phyloP scores from a whole-genome alignment of 2,329 filamentous ascomycete species.

The Trichoderma sp. region DNA sequence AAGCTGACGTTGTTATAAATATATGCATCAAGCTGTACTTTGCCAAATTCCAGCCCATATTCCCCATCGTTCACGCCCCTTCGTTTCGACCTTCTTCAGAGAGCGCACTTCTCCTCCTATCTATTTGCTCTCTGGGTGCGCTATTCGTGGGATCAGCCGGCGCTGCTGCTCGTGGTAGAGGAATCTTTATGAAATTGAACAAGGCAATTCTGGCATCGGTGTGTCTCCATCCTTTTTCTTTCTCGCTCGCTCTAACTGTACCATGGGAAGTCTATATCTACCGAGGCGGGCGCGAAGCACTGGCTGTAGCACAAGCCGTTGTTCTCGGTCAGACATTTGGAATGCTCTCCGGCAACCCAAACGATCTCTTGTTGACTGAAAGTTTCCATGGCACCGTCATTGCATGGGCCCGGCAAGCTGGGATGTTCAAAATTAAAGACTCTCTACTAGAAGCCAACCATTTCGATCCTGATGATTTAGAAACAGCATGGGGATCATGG shows the following conservation, averaged over 20 bases:
- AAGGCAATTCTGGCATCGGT: constrained; percentile 25
- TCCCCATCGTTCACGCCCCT: constrained; percentile 26
- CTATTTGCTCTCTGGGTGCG: constrained; percentile 40
- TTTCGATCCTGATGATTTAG: not conserved
- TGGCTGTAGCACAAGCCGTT: constrained; percentile 20
- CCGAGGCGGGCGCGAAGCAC: constrained; percentile 7
- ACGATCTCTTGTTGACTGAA: constrained; percentile 20
- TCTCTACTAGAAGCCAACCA: not conserved
- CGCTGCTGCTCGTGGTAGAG: constrained; percentile 30
- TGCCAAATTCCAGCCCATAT: constrained; percentile 27
- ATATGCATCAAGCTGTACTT: constrained; percentile 28
- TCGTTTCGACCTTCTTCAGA: constrained; percentile 29
- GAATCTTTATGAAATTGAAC: constrained; percentile 24
- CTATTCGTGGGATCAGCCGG: constrained; percentile 37
- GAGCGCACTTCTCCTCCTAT: constrained; percentile 37
- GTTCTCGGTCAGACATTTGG: constrained; percentile 23
- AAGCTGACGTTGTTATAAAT: constrained; percentile 16
- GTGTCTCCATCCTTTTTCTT: not conserved
- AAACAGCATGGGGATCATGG: not conserved
- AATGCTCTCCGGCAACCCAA: constrained; percentile 24
- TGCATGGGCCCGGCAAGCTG: constrained; percentile 25
- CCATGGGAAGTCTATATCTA: constrained; percentile 6
- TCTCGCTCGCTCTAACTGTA: not conserved
- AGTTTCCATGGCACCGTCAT: constrained; percentile 25
- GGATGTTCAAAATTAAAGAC: constrained; percentile 12